phyloP scores from a whole-genome alignment of 2,329 filamentous ascomycete genomes.

The Fusarium pseudonygamai region DNA sequence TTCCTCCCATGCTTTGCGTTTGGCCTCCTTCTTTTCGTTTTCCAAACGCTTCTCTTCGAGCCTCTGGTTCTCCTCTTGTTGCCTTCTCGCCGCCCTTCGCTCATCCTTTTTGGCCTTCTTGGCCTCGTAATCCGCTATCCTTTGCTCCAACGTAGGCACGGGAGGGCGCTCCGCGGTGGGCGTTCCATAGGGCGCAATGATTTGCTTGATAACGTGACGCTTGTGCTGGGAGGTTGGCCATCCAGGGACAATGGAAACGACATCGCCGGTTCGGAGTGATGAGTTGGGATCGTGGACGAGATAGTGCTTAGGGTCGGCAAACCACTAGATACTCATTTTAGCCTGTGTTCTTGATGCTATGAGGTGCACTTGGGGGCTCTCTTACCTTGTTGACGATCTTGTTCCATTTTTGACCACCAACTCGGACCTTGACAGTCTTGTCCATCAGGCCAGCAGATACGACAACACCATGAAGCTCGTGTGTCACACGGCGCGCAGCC shows the following conservation, averaged over 20 bases:
- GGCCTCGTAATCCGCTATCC: conserved; percentile 62
- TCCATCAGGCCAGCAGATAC: conserved; percentile 81
- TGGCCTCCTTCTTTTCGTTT: conserved; percentile 38
- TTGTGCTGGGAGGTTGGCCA: conserved; percentile 73
- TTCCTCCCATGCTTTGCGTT: conserved; percentile 38
- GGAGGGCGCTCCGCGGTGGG: conserved; percentile 71
- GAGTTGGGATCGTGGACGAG: conserved; percentile 83
- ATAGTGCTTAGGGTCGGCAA: conserved; percentile 69
- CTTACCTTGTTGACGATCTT: conserved; percentile 75
- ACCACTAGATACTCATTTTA: conserved; percentile 54
- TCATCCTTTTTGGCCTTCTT: conserved; percentile 67
- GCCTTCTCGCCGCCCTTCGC: conserved; percentile 54
- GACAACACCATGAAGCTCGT: conserved; percentile 73
- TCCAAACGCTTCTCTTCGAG: conserved; percentile 42
- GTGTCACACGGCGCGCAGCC: conserved; percentile 56
- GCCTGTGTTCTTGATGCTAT: neutral
- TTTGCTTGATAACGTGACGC: conserved; percentile 77
- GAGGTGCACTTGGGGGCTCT: neutral
- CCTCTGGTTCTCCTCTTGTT: conserved; percentile 35
- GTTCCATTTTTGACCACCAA: conserved; percentile 78
- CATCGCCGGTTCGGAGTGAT: conserved; percentile 77
- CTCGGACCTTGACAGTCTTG: conserved; percentile 81
- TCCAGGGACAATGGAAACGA: conserved; percentile 75
- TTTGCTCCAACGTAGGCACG: conserved; percentile 71
- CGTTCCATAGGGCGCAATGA: conserved; percentile 74